Evolutionary conservation across 2,329 filamentous ascomycete genomes (phyloP), one percentile per base, ranked within the genome.

Genomic region (Diaporthe caulivora): DNA sequence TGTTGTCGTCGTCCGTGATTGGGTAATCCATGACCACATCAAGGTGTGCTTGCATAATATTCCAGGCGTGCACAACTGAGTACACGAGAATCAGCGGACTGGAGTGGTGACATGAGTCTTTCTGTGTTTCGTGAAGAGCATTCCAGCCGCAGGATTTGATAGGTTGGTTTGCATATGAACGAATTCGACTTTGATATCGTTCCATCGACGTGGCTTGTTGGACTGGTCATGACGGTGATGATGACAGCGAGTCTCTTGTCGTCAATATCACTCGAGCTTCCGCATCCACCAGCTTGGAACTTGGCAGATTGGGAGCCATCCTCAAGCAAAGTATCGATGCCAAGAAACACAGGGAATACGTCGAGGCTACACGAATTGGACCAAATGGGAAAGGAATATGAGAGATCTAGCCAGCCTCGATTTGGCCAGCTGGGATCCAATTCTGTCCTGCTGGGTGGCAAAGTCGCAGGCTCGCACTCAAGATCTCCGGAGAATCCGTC

Each of bases 401-500:
- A n/a, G n/a, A n/a, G n/a, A n/a, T n/a, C n/a, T n/a, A n/a, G n/a
- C n/a, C n/a, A n/a, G n/a, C n/a, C n/a, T n/a, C n/a, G n/a, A n/a
- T n/a, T 21, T 6, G 1, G 2, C 3, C 8, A 17, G 40, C 40
- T 1, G 13, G 1, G 1, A 15, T 26, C 3, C 9, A 2, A n/a
- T 1, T 2, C 8, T 26, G 9, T n/a, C 4, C 9, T 51, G 6
- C 47, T 21, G 21, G 8, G 1, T 42, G 21, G 21, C 47, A 51
- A 13, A 51, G 21, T 11, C 24, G 47, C 47, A 10, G n/a, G n/a
- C 47, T 51, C 47, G 21, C 47, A 51, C 10, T 51, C 47, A 26
- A 51, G 21, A 24, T 24, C n/a, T 21, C n/a, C 47, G 5, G 26
- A 2, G n/a, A 51, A 26, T 3, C 47, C 47, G 26, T 51, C 47